Percentiles rank a stretch among this genome's conserved stretches.
phyloP scores from a whole-genome alignment of 169 alveolate genomes.

The Plasmodium vivax region DNA sequence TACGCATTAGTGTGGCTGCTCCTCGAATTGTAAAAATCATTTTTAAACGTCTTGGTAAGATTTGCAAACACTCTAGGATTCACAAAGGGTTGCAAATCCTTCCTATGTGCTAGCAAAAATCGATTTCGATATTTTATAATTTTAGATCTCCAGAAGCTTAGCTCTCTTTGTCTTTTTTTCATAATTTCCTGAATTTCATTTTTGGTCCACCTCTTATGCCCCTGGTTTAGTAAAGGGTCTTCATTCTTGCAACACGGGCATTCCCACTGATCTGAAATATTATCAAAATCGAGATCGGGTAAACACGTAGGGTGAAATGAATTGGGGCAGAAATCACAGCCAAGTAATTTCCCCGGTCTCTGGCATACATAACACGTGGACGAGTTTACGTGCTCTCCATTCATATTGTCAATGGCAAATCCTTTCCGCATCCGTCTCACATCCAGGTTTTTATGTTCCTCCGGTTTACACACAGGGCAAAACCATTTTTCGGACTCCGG shows the following conservation, averaged over 20 bases:
- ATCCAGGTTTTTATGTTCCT: constrained; percentile 85
- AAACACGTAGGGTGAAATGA: constrained; percentile 91
- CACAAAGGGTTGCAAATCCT: constrained; percentile 87
- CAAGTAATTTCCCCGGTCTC: constrained; percentile 89
- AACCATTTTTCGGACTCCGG: constrained; percentile 91
- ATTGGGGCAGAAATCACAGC: constrained; percentile 92
- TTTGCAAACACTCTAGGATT: constrained; percentile 83
- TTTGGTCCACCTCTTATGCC: constrained; percentile 91
- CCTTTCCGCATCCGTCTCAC: constrained; percentile 83
- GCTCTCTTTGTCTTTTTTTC: constrained; percentile 86
- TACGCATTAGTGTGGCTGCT: not conserved
- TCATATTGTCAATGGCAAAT: constrained; percentile 78
- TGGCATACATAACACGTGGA: constrained; percentile 92
- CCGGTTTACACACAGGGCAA: constrained; percentile 91
- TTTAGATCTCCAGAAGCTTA: constrained; percentile 83
- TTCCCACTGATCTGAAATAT: constrained; percentile 91
- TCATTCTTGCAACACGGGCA: constrained; percentile 92
- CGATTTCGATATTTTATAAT: constrained; percentile 86
- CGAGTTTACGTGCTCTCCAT: constrained; percentile 87
- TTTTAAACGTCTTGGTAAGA: constrained; percentile 79
- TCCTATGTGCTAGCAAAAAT: constrained; percentile 86
- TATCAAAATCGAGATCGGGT: constrained; percentile 88
- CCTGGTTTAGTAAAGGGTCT: constrained; percentile 91
- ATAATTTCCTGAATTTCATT: constrained; percentile 86
- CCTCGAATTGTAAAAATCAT: constrained; percentile 54